These are phyloP conservation scores for Westerdykella ornata DNA, from an alignment of 2,329 filamentous ascomycete species.

Conservation along the genomic window DNA sequence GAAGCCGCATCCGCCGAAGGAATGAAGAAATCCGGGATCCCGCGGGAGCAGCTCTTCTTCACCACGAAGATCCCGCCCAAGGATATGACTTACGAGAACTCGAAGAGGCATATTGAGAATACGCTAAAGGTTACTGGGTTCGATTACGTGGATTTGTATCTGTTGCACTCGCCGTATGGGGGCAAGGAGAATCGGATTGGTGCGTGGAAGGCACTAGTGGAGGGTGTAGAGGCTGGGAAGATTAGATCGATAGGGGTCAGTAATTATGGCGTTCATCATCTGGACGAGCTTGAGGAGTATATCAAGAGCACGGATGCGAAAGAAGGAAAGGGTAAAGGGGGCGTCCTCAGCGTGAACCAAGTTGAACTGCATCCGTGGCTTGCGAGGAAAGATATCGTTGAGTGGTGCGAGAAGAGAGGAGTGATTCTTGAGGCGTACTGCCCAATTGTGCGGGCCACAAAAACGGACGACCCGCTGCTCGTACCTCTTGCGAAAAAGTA, in stretches of 20 bases:
- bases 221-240: slow-evolving; percentile 47
- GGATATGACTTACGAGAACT: slow-evolving; percentile 53
- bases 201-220: slow-evolving; percentile 50
- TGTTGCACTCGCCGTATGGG: slow-evolving; percentile 50
- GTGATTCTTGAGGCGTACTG: slow-evolving; percentile 46
- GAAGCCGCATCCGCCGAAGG: slow-evolving; percentile 61
- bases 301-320: slow-evolving; percentile 58
- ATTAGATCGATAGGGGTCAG: slow-evolving; percentile 49
- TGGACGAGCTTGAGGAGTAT: slow-evolving; percentile 49
- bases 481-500: slow-evolving; percentile 50
- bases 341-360: slow-evolving; percentile 75
- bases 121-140: slow-evolving; percentile 50
- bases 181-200: slow-evolving; percentile 46
- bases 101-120: slow-evolving; percentile 52
- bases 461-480: slow-evolving; percentile 50
- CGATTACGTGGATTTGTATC: slow-evolving; percentile 62
- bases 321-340: slow-evolving; percentile 57
- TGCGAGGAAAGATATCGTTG: slow-evolving; percentile 66
- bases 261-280: slow-evolving; percentile 52
- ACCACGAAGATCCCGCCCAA: slow-evolving; percentile 64
- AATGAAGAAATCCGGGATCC: slow-evolving; percentile 50
- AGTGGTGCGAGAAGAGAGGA: slow-evolving; percentile 60
- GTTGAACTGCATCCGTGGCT: slow-evolving; percentile 84
- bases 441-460: slow-evolving; percentile 40
- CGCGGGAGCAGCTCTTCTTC: slow-evolving; percentile 57